These are phyloP conservation scores for Epicoccum nigrum DNA, from an alignment of 2,329 filamentous ascomycete species.

Conservation along the genomic window DNA sequence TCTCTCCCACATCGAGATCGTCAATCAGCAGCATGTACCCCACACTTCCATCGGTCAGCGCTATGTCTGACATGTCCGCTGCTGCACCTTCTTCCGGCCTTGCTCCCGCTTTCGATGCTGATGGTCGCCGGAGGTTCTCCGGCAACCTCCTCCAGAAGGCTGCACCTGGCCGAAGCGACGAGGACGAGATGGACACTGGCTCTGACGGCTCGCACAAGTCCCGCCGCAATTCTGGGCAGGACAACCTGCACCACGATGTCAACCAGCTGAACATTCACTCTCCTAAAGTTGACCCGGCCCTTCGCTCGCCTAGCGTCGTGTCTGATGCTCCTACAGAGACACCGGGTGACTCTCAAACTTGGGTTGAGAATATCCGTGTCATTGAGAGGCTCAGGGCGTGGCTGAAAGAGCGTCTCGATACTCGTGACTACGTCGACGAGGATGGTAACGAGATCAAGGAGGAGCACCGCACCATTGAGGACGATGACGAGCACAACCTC, in stretches of 20 bases:
- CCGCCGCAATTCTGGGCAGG: slow-evolving; percentile 43
- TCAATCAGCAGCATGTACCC: slow-evolving; percentile 72
- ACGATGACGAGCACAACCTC: slow-evolving; percentile 49
- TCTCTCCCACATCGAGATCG: slow-evolving; percentile 68
- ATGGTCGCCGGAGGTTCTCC: slow-evolving; percentile 66
- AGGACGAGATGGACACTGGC: slow-evolving; percentile 51
- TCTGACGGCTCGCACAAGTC: slow-evolving; percentile 44
- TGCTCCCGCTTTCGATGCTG: slow-evolving; percentile 66
- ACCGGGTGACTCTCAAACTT: slow-evolving; percentile 47
- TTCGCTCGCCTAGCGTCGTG: slow-evolving; percentile 48
- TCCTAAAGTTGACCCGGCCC: slow-evolving; percentile 49
- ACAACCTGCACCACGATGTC: slow-evolving; percentile 47
- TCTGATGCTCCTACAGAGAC: slow-evolving; percentile 46
- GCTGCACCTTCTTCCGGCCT: slow-evolving; percentile 73
- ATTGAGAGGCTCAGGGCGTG: slow-evolving; percentile 65
- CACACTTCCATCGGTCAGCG: slow-evolving; percentile 72
- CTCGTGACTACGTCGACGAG: slow-evolving; percentile 55
- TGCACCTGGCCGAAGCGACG: slow-evolving; percentile 41
- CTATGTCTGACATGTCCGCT: slow-evolving; percentile 66
- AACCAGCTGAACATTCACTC: slow-evolving; percentile 49
- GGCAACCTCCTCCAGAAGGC: slow-evolving; percentile 64
- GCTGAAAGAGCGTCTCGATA: slow-evolving; percentile 61
- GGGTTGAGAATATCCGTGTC: slow-evolving; percentile 69
- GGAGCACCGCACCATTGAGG: slow-evolving; percentile 40
- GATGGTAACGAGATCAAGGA: slow-evolving; percentile 40